Base-by-base conservation (phyloP, 805 yeast species). In the Zygoascus bituminiphila region DNA sequence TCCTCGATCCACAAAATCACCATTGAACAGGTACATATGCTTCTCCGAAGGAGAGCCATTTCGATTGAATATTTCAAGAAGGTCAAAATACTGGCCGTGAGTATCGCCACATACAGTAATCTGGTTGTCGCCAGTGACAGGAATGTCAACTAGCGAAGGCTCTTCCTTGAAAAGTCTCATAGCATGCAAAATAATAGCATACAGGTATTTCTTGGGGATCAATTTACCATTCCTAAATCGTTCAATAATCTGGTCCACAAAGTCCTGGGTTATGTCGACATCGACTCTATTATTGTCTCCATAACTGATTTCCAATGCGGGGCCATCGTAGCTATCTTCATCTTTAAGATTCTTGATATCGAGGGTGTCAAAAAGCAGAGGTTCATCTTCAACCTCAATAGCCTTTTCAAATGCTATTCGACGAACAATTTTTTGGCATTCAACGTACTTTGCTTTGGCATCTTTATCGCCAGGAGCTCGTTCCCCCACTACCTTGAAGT, bases 1-100 rank as follows among this genome's bases (percentile, higher is more conserved):
- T 5, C 98, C 98, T 61, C 98, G 76, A 64, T 93, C 98, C 3
- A 93, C 98, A 67, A 93, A 91, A 67, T 93, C 98, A 40, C 98
- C 98, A 61, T 93, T 93, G 71, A 93, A 91, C 43, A 93, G 67
- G 62, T 86, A 93, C 4, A 80, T 74, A 62, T 89, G 97, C 2
- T 69, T 65, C 2, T 73, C 70, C 3, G 72, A 61, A 0, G 91
- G 94, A 57, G 72, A 67, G 14, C 98, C 98, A 61, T 80, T 89
- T 40, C 63, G 73, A 29, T 74, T 65, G 65, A 93, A 91, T 46
- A 93, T 74, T 62, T 88, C 83, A 59, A 91, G 67, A 46, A 93
- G 81, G 63, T 93, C 98, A 60, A 77, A 91, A 63, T 84, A 88
- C 67, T 93, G 98, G 37, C 98, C 98, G 64, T 93, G 98, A 0